phyloP scores from a whole-genome alignment of 345 rosid genomes.

The Moricandia arvensis region DNA sequence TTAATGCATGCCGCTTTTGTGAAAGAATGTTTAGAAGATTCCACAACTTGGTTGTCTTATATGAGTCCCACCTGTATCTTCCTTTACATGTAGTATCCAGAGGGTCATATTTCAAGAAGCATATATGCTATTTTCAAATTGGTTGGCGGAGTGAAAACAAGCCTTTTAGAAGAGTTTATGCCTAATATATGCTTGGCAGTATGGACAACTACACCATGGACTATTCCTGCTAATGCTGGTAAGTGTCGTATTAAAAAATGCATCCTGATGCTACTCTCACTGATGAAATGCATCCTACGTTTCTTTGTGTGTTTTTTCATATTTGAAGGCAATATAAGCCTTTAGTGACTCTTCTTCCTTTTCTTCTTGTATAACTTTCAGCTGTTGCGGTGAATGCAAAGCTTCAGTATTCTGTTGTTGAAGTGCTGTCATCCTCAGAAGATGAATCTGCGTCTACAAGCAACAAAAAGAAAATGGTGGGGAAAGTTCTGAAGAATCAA shows the following conservation, averaged over 20 bases:
- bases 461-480: conserved; percentile 50
- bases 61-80: conserved; percentile 6
- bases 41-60: conserved; percentile 17
- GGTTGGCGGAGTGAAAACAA: conserved; percentile 45
- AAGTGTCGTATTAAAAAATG: conserved; percentile 14
- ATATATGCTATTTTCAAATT: conserved; percentile 75
- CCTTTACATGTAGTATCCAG: conserved; percentile 69
- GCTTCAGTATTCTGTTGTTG: conserved; percentile 85
- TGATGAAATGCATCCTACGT: neutral
- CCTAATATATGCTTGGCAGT: conserved; percentile 78
- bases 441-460: conserved; percentile 44
- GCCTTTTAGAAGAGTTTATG: conserved; percentile 56
- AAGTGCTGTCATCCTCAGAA: conserved; percentile 50
- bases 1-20: neutral
- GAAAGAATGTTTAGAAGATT: neutral
- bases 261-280: conserved; percentile 8
- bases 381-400: conserved; percentile 94
- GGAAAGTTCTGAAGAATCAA: conserved; percentile 63
- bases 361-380: conserved; percentile 37
- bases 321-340: conserved; percentile 4
- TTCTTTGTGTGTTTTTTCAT: neutral
- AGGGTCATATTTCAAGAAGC: conserved; percentile 92
- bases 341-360: conserved; percentile 15
- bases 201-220: conserved; percentile 99
- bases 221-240: conserved; percentile 97